Base-by-base conservation (phyloP, 2,329 filamentous ascomycete species). In the Fusarium miscanthi region DNA sequence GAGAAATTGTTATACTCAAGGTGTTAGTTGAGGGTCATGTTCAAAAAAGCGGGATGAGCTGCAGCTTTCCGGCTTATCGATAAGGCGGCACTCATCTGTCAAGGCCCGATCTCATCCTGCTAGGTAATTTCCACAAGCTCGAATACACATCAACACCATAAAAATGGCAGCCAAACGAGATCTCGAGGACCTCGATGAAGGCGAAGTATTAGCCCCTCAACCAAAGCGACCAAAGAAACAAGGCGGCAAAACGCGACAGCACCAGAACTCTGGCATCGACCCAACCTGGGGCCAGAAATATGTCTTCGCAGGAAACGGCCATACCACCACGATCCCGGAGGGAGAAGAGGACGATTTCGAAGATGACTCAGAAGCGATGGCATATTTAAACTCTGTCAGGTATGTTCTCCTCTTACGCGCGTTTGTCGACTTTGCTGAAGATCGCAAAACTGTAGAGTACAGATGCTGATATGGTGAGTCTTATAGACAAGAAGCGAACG, bases 321-420 rank as follows among this genome's bases (percentile, higher is more conserved):
- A 87, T 66, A 72, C 80, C n/a, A 81, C 83, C 7, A 84, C 83
- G 5, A 81, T 83, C 43, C 80, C 84, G 7, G 81, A 79, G 14
- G 87, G 88, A 53, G 87, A 89, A 42, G 90, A 91, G 65, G 82
- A 91, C 2, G 90, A 91, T 61, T 92, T 92, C 73, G 91, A 92
- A 52, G 90, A 91, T 53, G 88, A 91, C 59, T 84, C 86, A 37
- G 90, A 93, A 80, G 91, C 91, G 3, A 82, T 94, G 76, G 90
- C 89, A 57, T 94, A 94, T 82, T 81, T 94, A 67, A 87, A 86
- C 74, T 89, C 91, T 80, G 92, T 94, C 62, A 87, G 92, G 92
- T 93, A 84, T 87, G 87, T 79, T 33, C 51, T 43, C n/a, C 16
- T 59, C 23, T 21, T 37, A n/a, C 8, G 30, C 19, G 23, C 43